These are phyloP conservation scores for Melaleuca alternifolia DNA, from an alignment of 345 rosid species.

Conservation along the genomic window DNA sequence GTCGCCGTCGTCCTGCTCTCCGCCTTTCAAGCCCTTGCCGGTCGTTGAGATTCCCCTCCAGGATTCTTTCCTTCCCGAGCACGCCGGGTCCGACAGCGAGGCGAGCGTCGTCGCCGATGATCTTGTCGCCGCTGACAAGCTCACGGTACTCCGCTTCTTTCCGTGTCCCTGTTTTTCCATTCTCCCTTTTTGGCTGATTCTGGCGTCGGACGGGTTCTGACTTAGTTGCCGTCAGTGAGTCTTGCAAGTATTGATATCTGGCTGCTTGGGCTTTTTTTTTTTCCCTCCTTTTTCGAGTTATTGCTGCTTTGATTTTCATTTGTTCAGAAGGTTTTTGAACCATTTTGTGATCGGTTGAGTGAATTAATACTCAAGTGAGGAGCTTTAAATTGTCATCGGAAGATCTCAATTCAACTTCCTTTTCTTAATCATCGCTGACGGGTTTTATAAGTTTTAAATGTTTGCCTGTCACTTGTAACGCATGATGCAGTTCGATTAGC, in stretches of 20 bases:
- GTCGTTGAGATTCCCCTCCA: slow-evolving; percentile 22
- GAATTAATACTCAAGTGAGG: background rate
- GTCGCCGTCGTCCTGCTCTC: background rate
- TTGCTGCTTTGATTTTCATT: background rate
- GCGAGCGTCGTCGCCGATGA: background rate
- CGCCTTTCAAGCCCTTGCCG: slow-evolving; percentile 24
- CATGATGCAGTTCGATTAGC: background rate
- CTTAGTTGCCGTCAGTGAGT: background rate
- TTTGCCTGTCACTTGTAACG: background rate
- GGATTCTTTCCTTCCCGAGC: background rate
- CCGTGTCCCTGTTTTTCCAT: background rate
- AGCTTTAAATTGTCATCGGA: background rate
- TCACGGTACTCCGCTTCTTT: slow-evolving; percentile 4
- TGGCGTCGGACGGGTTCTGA: background rate
- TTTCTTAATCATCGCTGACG: background rate
- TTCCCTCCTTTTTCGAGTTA: background rate
- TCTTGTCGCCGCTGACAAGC: slow-evolving; percentile 1
- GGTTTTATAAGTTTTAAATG: background rate
- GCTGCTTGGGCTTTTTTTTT: background rate
- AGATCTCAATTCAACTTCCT: background rate
- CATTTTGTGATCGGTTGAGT: background rate
- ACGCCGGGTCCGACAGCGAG: background rate
- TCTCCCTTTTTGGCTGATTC: background rate
- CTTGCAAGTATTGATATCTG: background rate
- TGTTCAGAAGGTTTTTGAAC: background rate